phyloP scores from a whole-genome alignment of 345 rosid genomes.

The Arabidopsis suecica region DNA sequence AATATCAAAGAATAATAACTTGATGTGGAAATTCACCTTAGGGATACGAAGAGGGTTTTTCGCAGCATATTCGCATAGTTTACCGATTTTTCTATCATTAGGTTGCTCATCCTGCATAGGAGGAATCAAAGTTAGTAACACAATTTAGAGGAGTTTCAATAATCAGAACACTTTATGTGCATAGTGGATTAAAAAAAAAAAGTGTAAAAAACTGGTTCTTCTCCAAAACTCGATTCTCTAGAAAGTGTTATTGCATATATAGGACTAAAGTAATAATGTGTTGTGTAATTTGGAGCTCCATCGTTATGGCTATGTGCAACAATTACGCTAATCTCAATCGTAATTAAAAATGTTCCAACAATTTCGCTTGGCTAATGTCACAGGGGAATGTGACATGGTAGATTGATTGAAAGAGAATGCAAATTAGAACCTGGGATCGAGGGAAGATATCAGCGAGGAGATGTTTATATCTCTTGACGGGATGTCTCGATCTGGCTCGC shows the following conservation, averaged over 20 bases:
- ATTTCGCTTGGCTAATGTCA: no score
- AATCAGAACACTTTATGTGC: constrained; percentile 5
- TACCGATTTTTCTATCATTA: constrained; percentile 55
- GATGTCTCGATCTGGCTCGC: constrained; percentile 76
- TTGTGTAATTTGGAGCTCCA: neutral
- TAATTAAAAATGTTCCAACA: neutral
- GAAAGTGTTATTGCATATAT: neutral
- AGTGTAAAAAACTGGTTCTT: neutral
- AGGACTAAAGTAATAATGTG: neutral
- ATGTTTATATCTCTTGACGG: constrained; percentile 73
- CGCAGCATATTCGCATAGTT: constrained; percentile 69
- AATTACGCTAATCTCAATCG: neutral
- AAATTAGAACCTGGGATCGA: constrained; percentile 54
- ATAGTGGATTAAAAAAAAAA: neutral
- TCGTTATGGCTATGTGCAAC: neutral
- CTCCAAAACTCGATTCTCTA: neutral
- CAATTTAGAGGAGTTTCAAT: neutral
- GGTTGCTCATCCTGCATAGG: constrained; percentile 52
- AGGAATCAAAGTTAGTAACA: neutral
- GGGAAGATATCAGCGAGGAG: constrained; percentile 68
- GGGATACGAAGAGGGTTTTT: constrained; percentile 79
- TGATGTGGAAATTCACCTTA: constrained; percentile 46
- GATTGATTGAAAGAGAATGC: neutral
- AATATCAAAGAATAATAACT: neutral
- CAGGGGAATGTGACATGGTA: neutral